These are phyloP conservation scores for Trametes sanguinea DNA, from an alignment of 768 basidiomycete species.

Conservation along the genomic window DNA sequence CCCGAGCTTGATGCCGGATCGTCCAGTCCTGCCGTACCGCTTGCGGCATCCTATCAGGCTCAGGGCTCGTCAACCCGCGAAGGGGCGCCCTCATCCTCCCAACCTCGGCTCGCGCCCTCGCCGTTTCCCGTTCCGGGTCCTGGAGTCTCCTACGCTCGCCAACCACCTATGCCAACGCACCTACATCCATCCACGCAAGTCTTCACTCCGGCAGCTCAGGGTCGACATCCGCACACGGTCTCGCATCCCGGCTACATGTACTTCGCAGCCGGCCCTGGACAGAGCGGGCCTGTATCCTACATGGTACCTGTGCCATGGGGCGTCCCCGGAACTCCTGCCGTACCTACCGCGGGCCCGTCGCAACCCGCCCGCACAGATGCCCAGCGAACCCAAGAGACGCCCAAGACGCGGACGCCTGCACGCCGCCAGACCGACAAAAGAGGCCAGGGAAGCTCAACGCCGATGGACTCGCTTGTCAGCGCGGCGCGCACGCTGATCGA, in stretches of 20 bases:
- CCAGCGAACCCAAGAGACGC: conserved; percentile 1
- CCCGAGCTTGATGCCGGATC: neutral
- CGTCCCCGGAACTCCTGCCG: conserved; percentile 2
- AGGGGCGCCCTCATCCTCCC: neutral
- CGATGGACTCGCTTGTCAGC: conserved; percentile 60
- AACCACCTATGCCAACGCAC: conserved; percentile 23
- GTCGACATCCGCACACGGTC: conserved; percentile 1
- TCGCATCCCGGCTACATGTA: conserved; percentile 18
- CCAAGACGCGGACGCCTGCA: conserved; percentile 9
- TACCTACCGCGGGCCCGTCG: neutral
- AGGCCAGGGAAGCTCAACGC: conserved; percentile 31
- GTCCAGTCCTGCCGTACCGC: conserved; percentile 14
- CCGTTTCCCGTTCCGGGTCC: conserved; percentile 14
- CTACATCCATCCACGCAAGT: conserved; percentile 22
- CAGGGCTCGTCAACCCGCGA: neutral
- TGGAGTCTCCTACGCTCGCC: conserved; percentile 2
- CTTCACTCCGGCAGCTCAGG: neutral
- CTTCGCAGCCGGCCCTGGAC: conserved; percentile 11
- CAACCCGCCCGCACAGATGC: neutral
- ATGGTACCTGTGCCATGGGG: conserved; percentile 21
- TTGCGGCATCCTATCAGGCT: neutral
- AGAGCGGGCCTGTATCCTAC: conserved; percentile 11
- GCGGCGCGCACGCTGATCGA: conserved; percentile 61
- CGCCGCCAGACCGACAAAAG: conserved; percentile 24
- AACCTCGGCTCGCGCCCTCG: conserved; percentile 14